Conservation (phyloP, 1,139 yeast species). For the Suhomyces yuchorum region DNA sequence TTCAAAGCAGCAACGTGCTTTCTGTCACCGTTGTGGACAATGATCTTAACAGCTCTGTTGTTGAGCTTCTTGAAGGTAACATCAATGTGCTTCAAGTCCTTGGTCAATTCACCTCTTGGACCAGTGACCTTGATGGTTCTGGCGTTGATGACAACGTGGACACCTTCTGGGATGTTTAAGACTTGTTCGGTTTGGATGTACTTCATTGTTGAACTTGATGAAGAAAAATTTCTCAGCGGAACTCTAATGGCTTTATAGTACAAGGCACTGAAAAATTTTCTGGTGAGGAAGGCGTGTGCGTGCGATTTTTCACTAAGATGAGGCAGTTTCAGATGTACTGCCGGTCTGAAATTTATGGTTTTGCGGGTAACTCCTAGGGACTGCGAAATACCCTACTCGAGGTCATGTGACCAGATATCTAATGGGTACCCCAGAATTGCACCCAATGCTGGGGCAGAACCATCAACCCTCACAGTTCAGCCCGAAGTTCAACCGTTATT, state of each 20-base stretch:
- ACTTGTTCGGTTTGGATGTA: conserved; percentile 93
- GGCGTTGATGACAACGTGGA: conserved; percentile 87
- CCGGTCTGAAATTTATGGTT: background rate
- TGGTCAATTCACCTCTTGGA: conserved; percentile 95
- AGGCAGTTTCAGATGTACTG: background rate
- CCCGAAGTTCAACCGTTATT: no score
- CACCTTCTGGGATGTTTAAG: conserved; percentile 93
- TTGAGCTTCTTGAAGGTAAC: conserved; percentile 84
- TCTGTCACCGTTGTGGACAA: conserved; percentile 99
- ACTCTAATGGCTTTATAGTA: conserved; percentile 1
- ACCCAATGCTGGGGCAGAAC: no score
- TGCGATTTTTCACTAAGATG: background rate
- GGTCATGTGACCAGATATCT: background rate
- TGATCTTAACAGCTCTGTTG: conserved; percentile 75
- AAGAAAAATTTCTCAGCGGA: conserved; percentile 13
- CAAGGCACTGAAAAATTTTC: conserved; percentile 1
- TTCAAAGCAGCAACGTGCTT: conserved; percentile 99
- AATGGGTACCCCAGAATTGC: background rate
- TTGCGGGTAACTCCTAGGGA: conserved; percentile 5
- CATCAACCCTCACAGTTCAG: no score
- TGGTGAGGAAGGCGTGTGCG: background rate
- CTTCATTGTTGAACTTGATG: conserved; percentile 61
- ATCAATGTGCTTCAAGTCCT: conserved; percentile 92
- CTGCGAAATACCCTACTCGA: background rate
- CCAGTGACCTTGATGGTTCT: conserved; percentile 91